Percentiles rank a stretch among this genome's conserved stretches.
phyloP scores from a whole-genome alignment of 2,329 filamentous ascomycete species.

The Epichloe coenophiala region DNA sequence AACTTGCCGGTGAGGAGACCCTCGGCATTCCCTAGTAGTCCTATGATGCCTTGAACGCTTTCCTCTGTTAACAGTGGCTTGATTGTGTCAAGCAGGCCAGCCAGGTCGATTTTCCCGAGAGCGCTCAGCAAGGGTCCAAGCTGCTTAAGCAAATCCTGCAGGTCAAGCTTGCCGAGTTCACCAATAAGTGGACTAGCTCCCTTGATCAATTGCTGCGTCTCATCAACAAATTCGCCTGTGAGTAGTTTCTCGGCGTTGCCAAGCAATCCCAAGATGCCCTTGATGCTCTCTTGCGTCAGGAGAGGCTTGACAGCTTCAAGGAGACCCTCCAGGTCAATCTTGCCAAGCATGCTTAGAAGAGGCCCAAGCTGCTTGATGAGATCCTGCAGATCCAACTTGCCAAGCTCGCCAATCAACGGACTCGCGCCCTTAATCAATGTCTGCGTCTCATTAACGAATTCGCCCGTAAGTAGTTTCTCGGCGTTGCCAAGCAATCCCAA shows the following conservation, averaged over 20 bases:
- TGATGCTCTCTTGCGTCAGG: conserved; percentile 14
- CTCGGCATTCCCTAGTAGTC: conserved; percentile 22
- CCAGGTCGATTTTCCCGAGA: conserved; percentile 18
- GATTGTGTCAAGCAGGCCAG: conserved; percentile 19
- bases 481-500: conserved; percentile 18
- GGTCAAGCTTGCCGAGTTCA: conserved; percentile 13
- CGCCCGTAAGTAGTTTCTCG: conserved; percentile 14
- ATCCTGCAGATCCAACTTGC: conserved; percentile 13
- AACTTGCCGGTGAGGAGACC: conserved; percentile 18
- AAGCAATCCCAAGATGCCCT: conserved; percentile 19
- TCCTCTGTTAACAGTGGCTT: conserved; percentile 20
- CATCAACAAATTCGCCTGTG: conserved; percentile 15
- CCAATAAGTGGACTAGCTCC: conserved; percentile 15
- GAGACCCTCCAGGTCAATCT: conserved; percentile 19
- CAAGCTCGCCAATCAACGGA: conserved; percentile 12
- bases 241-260: conserved; percentile 17
- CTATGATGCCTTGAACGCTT: conserved; percentile 20
- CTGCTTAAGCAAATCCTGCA: conserved; percentile 16
- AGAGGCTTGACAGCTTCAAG: conserved; percentile 15
- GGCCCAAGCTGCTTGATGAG: conserved; percentile 16
- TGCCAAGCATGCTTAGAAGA: conserved; percentile 17
- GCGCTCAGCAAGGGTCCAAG: conserved; percentile 17
- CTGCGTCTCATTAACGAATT: conserved; percentile 17
- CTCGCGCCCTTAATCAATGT: conserved; percentile 15
- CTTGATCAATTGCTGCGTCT: conserved; percentile 15